These are phyloP conservation scores for Raffaelea ambrosiae DNA, from an alignment of 2,329 filamentous ascomycete species.

Conservation along the genomic window DNA sequence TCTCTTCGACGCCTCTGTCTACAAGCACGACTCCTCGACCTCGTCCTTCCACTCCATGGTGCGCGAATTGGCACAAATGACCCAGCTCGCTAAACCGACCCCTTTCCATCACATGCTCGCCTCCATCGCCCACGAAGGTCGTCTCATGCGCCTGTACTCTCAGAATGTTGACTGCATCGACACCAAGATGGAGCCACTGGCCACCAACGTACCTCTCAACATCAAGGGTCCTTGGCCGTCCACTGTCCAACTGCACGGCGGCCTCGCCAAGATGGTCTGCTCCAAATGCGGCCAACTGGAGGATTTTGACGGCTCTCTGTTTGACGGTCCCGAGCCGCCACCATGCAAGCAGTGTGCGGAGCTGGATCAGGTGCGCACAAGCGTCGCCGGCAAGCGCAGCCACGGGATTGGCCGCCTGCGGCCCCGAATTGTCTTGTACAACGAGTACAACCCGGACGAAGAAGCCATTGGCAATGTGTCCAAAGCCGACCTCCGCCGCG, in stretches of 20 bases:
- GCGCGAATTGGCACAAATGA: conserved; percentile 72
- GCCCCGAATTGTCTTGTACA: conserved; percentile 93
- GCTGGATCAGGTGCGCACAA: conserved; percentile 67
- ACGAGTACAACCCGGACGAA: conserved; percentile 92
- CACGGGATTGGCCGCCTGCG: conserved; percentile 86
- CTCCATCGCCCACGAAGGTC: conserved; percentile 77
- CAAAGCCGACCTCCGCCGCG: conserved; percentile 71
- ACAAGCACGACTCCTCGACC: conserved; percentile 83
- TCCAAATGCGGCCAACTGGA: conserved; percentile 78
- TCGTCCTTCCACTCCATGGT: conserved; percentile 96
- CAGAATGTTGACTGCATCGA: conserved; percentile 98
- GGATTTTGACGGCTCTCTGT: conserved; percentile 69
- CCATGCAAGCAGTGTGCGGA: conserved; percentile 67
- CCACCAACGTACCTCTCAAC: conserved; percentile 72
- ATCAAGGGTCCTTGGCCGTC: conserved; percentile 84
- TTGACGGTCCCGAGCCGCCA: conserved; percentile 76
- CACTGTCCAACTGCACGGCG: conserved; percentile 89
- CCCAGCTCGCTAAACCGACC: conserved; percentile 70
- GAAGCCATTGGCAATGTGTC: conserved; percentile 92
- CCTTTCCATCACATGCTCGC: conserved; percentile 90
- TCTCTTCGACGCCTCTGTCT: conserved; percentile 94
- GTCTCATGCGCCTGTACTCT: conserved; percentile 82
- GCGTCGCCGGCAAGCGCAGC: conserved; percentile 73
- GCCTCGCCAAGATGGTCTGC: conserved; percentile 92
- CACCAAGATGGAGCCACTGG: conserved; percentile 68